Percentiles rank a stretch among this genome's conserved stretches.
phyloP scores from a whole-genome alignment of 2,329 filamentous ascomycete genomes.

The Drechslerella stenobrocha region DNA sequence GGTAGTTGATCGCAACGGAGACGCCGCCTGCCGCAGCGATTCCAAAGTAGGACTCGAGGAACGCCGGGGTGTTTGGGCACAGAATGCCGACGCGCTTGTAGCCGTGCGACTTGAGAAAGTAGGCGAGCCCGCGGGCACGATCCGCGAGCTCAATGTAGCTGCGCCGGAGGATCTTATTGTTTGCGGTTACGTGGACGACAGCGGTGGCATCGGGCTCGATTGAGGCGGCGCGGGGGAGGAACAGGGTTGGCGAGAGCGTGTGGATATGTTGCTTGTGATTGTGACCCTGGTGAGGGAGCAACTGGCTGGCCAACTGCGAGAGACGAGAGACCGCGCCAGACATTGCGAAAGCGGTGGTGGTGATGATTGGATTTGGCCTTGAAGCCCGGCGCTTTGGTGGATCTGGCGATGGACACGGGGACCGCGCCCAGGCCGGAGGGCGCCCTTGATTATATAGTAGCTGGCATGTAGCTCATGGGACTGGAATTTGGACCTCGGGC shows the following conservation, averaged over 20 bases:
- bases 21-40: conserved; percentile 61
- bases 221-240: conserved; percentile 78
- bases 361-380: no score
- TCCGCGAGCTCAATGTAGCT: conserved; percentile 82
- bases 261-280: conserved; percentile 57
- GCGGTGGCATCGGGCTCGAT: conserved; percentile 87
- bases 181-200: conserved; percentile 81
- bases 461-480: background rate
- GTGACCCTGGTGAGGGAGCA: conserved; percentile 53
- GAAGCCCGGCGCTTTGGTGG: no score
- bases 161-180: conserved; percentile 72
- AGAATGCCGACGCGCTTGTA: conserved; percentile 74
- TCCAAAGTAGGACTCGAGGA: conserved; percentile 86
- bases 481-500: conserved; percentile 25
- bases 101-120: conserved; percentile 75
- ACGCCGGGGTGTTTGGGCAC: conserved; percentile 89
- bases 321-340: conserved; percentile 67
- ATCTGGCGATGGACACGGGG: no score
- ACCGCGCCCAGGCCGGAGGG: no score
- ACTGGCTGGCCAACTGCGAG: conserved; percentile 62
- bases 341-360: no score
- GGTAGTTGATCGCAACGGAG: conserved; percentile 66
- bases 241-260: conserved; percentile 78
- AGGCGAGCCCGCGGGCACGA: conserved; percentile 82
- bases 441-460: conserved; percentile 3